Conservation (phyloP, 495 filamentous ascomycete genomes). For the Penicillium manginii region DNA sequence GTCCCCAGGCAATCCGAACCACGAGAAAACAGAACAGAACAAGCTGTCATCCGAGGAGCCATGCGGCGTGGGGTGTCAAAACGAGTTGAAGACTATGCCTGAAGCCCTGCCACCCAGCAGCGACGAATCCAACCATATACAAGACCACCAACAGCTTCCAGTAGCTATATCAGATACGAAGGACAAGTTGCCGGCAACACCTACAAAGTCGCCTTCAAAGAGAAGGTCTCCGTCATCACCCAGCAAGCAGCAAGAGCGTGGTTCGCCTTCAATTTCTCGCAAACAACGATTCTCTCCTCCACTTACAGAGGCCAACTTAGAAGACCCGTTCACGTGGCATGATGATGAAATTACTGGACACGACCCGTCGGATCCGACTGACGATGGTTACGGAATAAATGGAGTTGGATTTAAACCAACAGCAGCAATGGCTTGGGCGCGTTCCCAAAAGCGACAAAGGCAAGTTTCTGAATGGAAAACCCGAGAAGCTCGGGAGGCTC, state of each 20-base stretch:
- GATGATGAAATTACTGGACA: conserved; percentile 86
- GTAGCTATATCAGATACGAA: background rate
- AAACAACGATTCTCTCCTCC: conserved; percentile 50
- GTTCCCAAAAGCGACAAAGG: conserved; percentile 73
- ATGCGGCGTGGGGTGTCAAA: conserved; percentile 12
- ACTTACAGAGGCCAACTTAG: conserved; percentile 39
- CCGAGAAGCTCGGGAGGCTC: conserved; percentile 81
- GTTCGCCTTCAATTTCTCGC: conserved; percentile 32
- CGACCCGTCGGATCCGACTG: conserved; percentile 69
- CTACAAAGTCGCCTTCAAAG: conserved; percentile 23
- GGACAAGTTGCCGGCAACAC: conserved; percentile 1
- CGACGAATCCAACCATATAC: conserved; percentile 9
- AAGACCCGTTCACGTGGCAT: conserved; percentile 72
- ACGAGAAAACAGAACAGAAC: background rate
- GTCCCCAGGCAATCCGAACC: conserved; percentile 17
- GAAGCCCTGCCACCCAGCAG: conserved; percentile 18
- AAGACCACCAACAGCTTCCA: conserved; percentile 7
- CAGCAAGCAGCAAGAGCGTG: conserved; percentile 30
- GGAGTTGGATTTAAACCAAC: conserved; percentile 93
- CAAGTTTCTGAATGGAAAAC: conserved; percentile 85
- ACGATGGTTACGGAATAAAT: conserved; percentile 82
- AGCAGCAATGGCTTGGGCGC: conserved; percentile 75
- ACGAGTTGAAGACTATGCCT: conserved; percentile 23
- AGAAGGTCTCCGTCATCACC: conserved; percentile 22
- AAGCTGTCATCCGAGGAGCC: conserved; percentile 14